Evolutionary conservation across 345 rosid genomes (phyloP).

Genomic region (Viola odorata): DNA sequence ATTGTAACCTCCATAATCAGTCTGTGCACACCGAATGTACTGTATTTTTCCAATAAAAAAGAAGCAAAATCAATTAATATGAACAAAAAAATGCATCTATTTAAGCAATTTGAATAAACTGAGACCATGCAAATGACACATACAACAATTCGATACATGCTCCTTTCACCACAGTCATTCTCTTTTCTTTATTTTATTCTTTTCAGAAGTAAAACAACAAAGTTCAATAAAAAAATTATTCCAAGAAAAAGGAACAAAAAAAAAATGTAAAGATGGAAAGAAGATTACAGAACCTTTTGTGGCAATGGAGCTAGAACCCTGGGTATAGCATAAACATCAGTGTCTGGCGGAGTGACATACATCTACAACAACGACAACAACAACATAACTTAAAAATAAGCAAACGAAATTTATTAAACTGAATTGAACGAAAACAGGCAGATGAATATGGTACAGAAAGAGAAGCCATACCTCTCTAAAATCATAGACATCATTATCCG

Average conservation of each 20-base stretch:
- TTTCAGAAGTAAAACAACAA: no score
- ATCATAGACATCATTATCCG: conserved; percentile 87
- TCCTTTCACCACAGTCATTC: no score
- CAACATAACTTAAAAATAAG: background rate
- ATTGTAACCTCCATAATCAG: conserved; percentile 79
- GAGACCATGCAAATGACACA: no score
- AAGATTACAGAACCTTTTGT: conserved; percentile 45
- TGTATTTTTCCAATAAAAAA: conserved; percentile 25
- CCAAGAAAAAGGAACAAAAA: background rate
- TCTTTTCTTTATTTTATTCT: no score
- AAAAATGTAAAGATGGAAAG: background rate
- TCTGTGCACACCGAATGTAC: conserved; percentile 83
- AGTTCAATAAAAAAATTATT: no score
- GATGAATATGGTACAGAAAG: conserved; percentile 1
- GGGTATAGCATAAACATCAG: conserved; percentile 79
- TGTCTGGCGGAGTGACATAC: conserved; percentile 97
- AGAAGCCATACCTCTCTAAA: conserved; percentile 66
- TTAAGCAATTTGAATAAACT: no score
- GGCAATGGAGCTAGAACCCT: conserved; percentile 90
- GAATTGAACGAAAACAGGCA: background rate
- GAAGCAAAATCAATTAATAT: background rate
- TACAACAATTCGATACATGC: no score
- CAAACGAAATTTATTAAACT: background rate
- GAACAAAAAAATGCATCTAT: background rate
- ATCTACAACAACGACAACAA: conserved; percentile 35